Evolutionary conservation across 139 green algal species (phyloP).

Genomic region (Chlorella sp.): DNA sequence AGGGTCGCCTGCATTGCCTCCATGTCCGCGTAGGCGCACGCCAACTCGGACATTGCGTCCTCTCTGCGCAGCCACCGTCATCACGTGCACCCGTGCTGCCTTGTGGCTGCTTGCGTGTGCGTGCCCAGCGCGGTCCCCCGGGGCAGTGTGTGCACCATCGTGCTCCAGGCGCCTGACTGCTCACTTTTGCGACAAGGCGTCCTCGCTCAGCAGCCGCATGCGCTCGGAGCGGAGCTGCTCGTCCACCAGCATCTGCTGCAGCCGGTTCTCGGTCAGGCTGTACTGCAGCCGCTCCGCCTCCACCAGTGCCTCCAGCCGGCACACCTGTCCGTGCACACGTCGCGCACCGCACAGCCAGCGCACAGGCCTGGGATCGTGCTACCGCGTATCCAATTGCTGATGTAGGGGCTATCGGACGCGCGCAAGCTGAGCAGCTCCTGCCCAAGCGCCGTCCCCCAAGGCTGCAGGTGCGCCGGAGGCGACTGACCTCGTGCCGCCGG

Average conservation of each 20-base stretch:
- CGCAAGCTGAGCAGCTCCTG: too few species aligned
- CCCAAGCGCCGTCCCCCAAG: too few species aligned
- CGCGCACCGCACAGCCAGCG: too few species aligned
- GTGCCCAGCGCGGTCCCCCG: too few species aligned
- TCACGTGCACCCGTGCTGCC: not conserved
- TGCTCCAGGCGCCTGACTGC: not conserved
- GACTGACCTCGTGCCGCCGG: not conserved
- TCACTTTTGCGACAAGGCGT: slow-evolving; percentile 11
- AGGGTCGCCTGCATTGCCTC: slow-evolving; percentile 47
- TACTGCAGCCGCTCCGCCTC: slow-evolving; percentile 34
- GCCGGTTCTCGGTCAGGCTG: not conserved
- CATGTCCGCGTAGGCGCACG: slow-evolving; percentile 38
- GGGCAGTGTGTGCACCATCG: too few species aligned
- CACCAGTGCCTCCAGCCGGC: slow-evolving; percentile 26
- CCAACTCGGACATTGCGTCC: slow-evolving; percentile 37
- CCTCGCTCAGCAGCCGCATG: not conserved
- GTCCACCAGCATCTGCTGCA: slow-evolving; percentile 16
- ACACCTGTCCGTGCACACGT: too few species aligned
- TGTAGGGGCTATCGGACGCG: too few species aligned
- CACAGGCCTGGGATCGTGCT: too few species aligned
- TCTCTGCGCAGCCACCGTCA: slow-evolving; percentile 19
- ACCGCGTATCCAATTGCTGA: too few species aligned
- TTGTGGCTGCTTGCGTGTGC: not conserved
- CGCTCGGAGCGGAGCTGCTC: slow-evolving; percentile 2
- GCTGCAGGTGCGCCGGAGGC: too few species aligned